Percentiles rank a stretch among this genome's conserved stretches.
Evolutionary conservation across 129 eudicot species (phyloP).

Genomic region (Artemisia annua): DNA sequence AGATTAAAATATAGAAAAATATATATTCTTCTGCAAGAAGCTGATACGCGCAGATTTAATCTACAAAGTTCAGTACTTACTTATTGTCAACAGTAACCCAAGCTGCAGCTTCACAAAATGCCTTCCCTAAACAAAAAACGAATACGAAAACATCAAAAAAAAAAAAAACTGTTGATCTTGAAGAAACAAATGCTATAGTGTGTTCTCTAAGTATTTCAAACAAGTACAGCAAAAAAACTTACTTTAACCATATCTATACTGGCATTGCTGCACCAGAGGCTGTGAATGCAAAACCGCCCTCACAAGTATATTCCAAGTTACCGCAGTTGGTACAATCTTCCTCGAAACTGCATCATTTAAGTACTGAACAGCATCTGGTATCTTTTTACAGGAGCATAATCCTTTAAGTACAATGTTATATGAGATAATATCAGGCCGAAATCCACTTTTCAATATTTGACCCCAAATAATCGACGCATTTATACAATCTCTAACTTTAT

Average conservation of each 20-base stretch:
- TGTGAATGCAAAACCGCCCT: conserved; percentile 48
- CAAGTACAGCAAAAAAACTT: conserved; percentile 23
- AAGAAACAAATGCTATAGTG: neutral
- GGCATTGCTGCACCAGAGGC: conserved; percentile 8
- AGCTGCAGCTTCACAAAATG: too few species aligned
- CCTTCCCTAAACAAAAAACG: too few species aligned
- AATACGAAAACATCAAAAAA: too few species aligned
- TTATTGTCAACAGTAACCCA: conserved; percentile 9
- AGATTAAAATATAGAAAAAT: neutral
- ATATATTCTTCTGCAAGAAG: neutral
- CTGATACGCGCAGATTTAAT: too few species aligned
- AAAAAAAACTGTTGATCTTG: too few species aligned
- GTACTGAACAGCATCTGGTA: conserved; percentile 51
- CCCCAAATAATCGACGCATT: too few species aligned
- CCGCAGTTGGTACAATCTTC: conserved; percentile 57
- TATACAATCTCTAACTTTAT: too few species aligned
- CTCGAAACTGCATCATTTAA: conserved; percentile 58
- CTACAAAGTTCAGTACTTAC: conserved; percentile 11
- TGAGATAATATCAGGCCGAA: conserved; percentile 69
- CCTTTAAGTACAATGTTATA: conserved; percentile 85
- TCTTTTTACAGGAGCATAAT: conserved; percentile 61
- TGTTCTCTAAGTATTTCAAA: neutral
- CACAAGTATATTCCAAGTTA: conserved; percentile 91
- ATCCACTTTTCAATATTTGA: too few species aligned
- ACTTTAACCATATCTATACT: conserved; percentile 26